Evolutionary conservation across 208 protist species (phyloP), one percentile per base, ranked within the genome.

Genomic region (Phytomonas francai): DNA sequence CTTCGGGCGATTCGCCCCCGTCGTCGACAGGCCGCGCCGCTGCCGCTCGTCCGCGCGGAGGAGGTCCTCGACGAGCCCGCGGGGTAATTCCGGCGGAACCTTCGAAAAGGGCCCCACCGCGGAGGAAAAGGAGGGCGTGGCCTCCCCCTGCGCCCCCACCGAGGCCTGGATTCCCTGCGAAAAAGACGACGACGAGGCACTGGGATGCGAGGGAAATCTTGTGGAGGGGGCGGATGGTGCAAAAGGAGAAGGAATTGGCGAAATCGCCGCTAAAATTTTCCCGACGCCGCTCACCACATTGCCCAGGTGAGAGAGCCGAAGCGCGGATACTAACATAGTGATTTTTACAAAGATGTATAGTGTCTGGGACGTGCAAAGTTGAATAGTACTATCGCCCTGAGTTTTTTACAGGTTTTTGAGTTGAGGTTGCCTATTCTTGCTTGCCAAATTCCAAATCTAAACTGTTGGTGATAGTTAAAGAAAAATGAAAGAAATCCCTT

Each of bases 1-100:
- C n/a, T 70, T 78, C 65, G 84, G 83, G 0, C 76, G 76, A 61
- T 85, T 16, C 3, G 75, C 63, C 56, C 34, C 71, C 29, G 32
- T 25, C 16, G 6, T 34, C 3, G 11, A 51, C 28, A 58, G 7
- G 3, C 28, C 22, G 11, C 63, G 34, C 39, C 56, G 42, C 22
- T 72, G 74, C 14, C 75, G 49, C n/a, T 74, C 72, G 16, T 65
- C 66, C 25, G 66, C 63, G 65, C 27, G 0, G 45, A 8, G 30
- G n/a, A 57, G 59, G 19, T 33, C 29, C 4, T n/a, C 59, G 19
- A n/a, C 33, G 30, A 25, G 62, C 62, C 22, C 63, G 25, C 2
- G 61, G 42, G 11, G 63, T 12, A n/a, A 45, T 29, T 54, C 56
- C 32, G 51, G 61, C 58, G 31, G 51, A 67, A 2, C 33, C 60